Conservation (phyloP, 2,329 filamentous ascomycete species). For the Paraphoma sp. region DNA sequence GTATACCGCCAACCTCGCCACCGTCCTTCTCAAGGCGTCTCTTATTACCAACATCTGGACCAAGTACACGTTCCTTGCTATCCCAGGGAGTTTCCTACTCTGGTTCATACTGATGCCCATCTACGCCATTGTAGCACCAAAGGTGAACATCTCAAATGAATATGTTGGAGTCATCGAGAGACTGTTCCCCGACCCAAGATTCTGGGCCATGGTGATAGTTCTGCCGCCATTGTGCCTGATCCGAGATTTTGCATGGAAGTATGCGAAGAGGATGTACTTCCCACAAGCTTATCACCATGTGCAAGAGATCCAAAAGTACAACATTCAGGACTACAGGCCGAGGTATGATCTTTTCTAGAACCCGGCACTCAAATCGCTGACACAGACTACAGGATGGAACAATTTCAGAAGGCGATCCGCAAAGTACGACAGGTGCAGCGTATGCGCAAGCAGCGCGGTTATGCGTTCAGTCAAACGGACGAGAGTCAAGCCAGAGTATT, state of each 20-base stretch:
- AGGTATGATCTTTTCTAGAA: slow-evolving; percentile 64
- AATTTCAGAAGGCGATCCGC: slow-evolving; percentile 99
- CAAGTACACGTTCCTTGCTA: slow-evolving; percentile 95
- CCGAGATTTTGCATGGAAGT: slow-evolving; percentile 96
- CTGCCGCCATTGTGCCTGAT: slow-evolving; percentile 82
- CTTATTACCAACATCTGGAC: slow-evolving; percentile 98
- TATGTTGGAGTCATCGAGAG: slow-evolving; percentile 83
- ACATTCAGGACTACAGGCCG: slow-evolving; percentile 97
- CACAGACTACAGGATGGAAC: slow-evolving; percentile 77
- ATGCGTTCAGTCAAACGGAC: slow-evolving; percentile 97
- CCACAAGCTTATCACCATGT: slow-evolving; percentile 97
- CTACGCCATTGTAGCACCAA: slow-evolving; percentile 86
- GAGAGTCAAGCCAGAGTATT: slow-evolving; percentile 94
- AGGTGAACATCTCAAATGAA: slow-evolving; percentile 79
- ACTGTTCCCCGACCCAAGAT: slow-evolving; percentile 80
- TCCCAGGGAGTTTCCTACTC: slow-evolving; percentile 88
- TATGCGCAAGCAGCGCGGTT: slow-evolving; percentile 98
- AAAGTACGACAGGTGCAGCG: slow-evolving; percentile 98
- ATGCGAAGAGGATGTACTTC: slow-evolving; percentile 94
- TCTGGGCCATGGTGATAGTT: slow-evolving; percentile 88
- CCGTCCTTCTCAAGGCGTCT: slow-evolving; percentile 92
- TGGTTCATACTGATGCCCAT: slow-evolving; percentile 91
- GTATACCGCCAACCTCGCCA: slow-evolving; percentile 91
- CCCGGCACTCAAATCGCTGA: background rate
- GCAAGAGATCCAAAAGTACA: slow-evolving; percentile 99